phyloP scores from a whole-genome alignment of 768 basidiomycete genomes.

The Grammothele lineata region DNA sequence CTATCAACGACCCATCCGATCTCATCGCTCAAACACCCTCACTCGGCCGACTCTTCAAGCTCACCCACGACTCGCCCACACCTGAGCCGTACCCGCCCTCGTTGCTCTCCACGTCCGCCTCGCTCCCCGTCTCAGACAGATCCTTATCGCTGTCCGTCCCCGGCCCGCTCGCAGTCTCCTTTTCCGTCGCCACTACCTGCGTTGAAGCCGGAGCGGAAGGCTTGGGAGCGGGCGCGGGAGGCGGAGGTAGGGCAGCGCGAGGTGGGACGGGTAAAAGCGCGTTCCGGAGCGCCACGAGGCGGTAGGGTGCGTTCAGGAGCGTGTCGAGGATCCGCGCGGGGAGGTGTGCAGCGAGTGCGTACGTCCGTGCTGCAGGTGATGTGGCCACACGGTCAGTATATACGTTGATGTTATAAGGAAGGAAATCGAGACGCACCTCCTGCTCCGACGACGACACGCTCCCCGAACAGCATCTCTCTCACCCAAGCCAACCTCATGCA shows the following conservation, averaged over 20 bases:
- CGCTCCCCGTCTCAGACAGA: constrained; percentile 48
- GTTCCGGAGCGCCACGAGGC: constrained; percentile 60
- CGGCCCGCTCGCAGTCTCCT: constrained; percentile 8
- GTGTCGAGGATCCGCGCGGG: constrained; percentile 61
- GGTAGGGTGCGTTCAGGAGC: constrained; percentile 62
- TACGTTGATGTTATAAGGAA: background rate
- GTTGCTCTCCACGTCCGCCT: constrained; percentile 68
- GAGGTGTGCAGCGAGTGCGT: constrained; percentile 64
- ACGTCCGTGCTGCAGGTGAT: constrained; percentile 69
- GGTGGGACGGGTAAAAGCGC: constrained; percentile 51
- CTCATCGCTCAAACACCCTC: background rate
- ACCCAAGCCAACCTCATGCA: constrained; percentile 44
- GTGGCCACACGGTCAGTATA: constrained; percentile 3
- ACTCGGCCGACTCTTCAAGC: constrained; percentile 33
- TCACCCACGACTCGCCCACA: constrained; percentile 69
- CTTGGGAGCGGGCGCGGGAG: constrained; percentile 20
- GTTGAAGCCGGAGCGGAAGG: constrained; percentile 1
- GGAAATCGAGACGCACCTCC: constrained; percentile 53
- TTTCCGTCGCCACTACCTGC: background rate
- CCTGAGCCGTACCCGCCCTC: constrained; percentile 41
- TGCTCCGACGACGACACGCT: constrained; percentile 70
- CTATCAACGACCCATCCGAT: too few relatives aligned
- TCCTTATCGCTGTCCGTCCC: constrained; percentile 19
- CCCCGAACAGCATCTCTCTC: constrained; percentile 58
- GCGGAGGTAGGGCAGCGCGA: constrained; percentile 33